Conservation (phyloP, 768 basidiomycete genomes). For the Tulasnella sp. region DNA sequence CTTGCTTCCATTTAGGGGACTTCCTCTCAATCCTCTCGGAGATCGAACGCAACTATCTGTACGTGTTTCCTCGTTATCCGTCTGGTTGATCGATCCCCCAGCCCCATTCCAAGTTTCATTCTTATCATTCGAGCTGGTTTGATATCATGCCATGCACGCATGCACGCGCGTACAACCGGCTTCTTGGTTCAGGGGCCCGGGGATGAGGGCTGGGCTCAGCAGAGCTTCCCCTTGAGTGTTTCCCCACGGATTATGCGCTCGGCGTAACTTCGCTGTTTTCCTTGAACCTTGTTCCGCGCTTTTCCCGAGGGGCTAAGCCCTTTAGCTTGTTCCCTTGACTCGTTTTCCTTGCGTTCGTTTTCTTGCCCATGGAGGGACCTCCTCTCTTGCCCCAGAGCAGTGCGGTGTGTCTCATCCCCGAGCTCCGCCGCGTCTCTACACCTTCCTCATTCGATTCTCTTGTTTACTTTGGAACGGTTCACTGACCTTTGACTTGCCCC, state of each 20-base stretch:
- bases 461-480: neutral
- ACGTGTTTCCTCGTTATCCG: constrained; percentile 2
- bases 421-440: too few species aligned
- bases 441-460: neutral
- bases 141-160: too few species aligned
- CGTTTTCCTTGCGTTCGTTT: neutral
- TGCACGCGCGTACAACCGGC: neutral
- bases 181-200: neutral
- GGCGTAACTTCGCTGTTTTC: too few species aligned
- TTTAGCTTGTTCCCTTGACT: neutral
- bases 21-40: constrained; percentile 85
- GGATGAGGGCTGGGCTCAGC: neutral
- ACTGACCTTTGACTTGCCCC: neutral
- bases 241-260: neutral
- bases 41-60: constrained; percentile 79
- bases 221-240: neutral
- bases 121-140: neutral
- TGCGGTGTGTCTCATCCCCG: neutral
- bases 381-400: neutral
- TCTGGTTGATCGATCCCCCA: neutral
- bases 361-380: neutral
- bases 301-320: neutral
- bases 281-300: neutral
- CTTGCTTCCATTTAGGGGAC: constrained; percentile 49
- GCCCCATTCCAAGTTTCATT: neutral